phyloP scores from a whole-genome alignment of 371 early-diverging fungal genomes.

The Apophysomyces variabilis region DNA sequence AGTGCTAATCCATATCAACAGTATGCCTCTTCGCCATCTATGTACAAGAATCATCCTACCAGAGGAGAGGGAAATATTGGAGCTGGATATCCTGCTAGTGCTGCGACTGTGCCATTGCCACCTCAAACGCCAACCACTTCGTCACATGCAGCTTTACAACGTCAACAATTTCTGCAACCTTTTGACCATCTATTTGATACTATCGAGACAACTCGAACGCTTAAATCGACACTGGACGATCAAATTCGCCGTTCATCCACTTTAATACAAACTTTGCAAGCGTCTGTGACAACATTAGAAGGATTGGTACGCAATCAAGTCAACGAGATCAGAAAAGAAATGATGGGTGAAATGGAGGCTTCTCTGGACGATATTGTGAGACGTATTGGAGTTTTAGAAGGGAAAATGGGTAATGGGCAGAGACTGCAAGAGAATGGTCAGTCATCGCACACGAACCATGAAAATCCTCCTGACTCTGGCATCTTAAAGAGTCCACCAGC shows the following conservation, averaged over 20 bases:
- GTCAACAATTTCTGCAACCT: constrained; percentile 57
- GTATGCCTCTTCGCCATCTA: constrained; percentile 10
- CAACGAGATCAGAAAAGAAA: constrained; percentile 73
- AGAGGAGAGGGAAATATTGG: neutral
- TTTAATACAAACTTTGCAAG: constrained; percentile 77
- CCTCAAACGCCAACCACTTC: constrained; percentile 36
- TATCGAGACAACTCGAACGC: constrained; percentile 57
- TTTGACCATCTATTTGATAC: constrained; percentile 66
- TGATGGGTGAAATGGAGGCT: constrained; percentile 42
- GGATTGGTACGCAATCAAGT: constrained; percentile 74
- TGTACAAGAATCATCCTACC: constrained; percentile 25
- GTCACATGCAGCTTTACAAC: constrained; percentile 38
- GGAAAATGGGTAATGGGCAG: neutral
- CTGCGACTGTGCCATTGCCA: constrained; percentile 27
- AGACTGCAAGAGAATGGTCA: constrained; percentile 1
- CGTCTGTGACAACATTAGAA: constrained; percentile 76
- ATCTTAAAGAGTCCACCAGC: constrained; percentile 24
- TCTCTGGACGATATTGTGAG: constrained; percentile 3
- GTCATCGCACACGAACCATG: neutral
- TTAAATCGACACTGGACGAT: constrained; percentile 71
- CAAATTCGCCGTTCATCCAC: constrained; percentile 77
- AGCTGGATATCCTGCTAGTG: constrained; percentile 13
- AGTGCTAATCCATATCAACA: constrained; percentile 4
- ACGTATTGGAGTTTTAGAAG: constrained; percentile 13
- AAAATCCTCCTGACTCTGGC: neutral